Base-by-base conservation (phyloP, 495 filamentous ascomycete genomes). In the Neurospora sp. region DNA sequence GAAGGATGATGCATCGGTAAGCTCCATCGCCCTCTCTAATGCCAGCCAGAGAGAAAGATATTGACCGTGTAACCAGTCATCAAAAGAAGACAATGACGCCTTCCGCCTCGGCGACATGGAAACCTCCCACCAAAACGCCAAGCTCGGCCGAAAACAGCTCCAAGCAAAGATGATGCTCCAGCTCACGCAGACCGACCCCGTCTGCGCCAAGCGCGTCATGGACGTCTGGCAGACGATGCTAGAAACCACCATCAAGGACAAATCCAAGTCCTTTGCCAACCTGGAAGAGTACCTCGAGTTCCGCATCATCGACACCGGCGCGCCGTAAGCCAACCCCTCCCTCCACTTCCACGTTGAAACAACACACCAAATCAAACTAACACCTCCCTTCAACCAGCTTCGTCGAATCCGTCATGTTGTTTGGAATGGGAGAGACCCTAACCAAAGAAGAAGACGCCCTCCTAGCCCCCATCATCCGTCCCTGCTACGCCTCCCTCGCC, bases 231-330 rank as follows among this genome's bases (percentile, higher is more conserved):
- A 70, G 17, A 39, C 36, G 17, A 72, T 69, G 71, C 71, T 72
- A 10, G 40, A 59, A 21, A 69, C 71, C 11, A 72, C 71, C 40
- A n/a, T 15, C 8, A 69, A 31, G 2, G 10, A 17, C 0, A 36
- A 24, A 2, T 6, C 17, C 4, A 34, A 28, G 7, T 70, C 38
- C 9, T 54, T 69, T 11, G 6, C 21, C 1, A 39, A 70, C 31
- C 15, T 74, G 10, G 73, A 74, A 4, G 70, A 74, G 0, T 74
- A 74, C 31, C 54, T 74, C n/a, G 39, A 74, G 17, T 69, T 69
- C n/a, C 19, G 73, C 4, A 28, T 24, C 5, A 36, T 59, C 19
- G 39, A 74, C 19, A 19, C 71, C 15, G 9, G 31, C 4, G 19
- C 73, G 0, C 24, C 24, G 73, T 74, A 69, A 31, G 15, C 5